Percentiles rank a stretch among this genome's conserved stretches.
Conservation (phyloP, 2,329 filamentous ascomycete genomes). For the Colletotrichum orbiculare region DNA sequence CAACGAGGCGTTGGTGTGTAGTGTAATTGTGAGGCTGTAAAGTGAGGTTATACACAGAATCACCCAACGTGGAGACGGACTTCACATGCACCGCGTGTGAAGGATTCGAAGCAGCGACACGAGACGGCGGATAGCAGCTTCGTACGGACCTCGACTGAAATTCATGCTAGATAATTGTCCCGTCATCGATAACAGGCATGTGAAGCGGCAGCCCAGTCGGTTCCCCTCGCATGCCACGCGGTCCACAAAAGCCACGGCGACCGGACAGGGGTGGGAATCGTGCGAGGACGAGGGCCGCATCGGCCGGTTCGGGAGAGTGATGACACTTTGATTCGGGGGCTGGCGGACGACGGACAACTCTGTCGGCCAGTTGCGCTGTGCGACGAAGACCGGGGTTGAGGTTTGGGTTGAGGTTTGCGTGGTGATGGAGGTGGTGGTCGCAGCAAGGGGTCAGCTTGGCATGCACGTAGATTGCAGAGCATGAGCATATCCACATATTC, state of each 20-base stretch:
- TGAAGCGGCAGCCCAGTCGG: slow-evolving; percentile 22
- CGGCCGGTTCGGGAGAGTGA: slow-evolving; percentile 32
- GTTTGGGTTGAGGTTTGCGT: too few relatives aligned
- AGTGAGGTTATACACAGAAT: background rate
- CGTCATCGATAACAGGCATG: slow-evolving; percentile 19
- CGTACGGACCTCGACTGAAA: slow-evolving; percentile 13
- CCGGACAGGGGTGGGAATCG: slow-evolving; percentile 16
- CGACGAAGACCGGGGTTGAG: too few relatives aligned
- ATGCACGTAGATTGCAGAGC: too few relatives aligned
- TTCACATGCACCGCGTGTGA: background rate
- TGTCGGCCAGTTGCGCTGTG: too few relatives aligned
- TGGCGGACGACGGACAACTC: background rate
- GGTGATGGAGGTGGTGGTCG: too few relatives aligned
- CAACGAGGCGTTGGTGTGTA: too few relatives aligned
- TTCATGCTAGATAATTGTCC: slow-evolving; percentile 28
- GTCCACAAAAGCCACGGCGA: slow-evolving; percentile 26
- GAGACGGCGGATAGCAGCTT: too few relatives aligned
- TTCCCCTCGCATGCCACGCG: slow-evolving; percentile 19
- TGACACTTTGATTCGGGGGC: slow-evolving; percentile 37
- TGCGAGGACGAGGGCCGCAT: slow-evolving; percentile 18
- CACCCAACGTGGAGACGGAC: background rate
- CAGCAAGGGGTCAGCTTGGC: too few relatives aligned
- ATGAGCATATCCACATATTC: too few relatives aligned
- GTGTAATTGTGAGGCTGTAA: background rate
- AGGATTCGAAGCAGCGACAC: background rate